Evolutionary conservation across 768 basidiomycete genomes (phyloP).

Genomic region (Suillus subaureus): DNA sequence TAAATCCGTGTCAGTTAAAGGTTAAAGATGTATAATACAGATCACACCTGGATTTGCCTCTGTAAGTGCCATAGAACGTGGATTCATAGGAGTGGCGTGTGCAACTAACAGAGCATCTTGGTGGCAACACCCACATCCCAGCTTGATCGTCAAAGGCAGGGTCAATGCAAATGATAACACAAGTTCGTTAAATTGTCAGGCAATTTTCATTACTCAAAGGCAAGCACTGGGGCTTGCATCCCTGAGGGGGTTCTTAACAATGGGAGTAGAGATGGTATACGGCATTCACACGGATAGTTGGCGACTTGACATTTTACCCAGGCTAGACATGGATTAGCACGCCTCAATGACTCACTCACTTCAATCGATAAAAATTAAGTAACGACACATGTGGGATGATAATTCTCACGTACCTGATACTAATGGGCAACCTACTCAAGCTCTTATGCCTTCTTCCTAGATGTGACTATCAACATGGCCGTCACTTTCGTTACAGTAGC

Average conservation of each 20-base stretch:
- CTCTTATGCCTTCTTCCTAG: too few species aligned
- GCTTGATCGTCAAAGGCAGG: not conserved
- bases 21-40: not conserved
- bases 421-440: too few species aligned
- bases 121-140: not conserved
- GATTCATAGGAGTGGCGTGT: not conserved
- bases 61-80: not conserved
- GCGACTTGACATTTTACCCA: not conserved
- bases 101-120: not conserved
- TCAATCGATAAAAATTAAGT: not conserved
- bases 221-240: too few species aligned
- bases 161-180: not conserved
- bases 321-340: too few species aligned
- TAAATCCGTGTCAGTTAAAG: not conserved
- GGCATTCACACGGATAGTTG: too few species aligned
- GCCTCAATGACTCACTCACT: not conserved
- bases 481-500: too few species aligned
- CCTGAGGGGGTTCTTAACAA: not conserved
- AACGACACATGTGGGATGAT: not conserved
- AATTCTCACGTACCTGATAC: not conserved
- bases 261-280: not conserved
- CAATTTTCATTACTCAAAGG: not conserved
- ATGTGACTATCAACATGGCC: too few species aligned
- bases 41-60: not conserved
- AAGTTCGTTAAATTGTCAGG: not conserved